Conservation (phyloP, 148 eudicot species). For the Limonium bicolor region DNA sequence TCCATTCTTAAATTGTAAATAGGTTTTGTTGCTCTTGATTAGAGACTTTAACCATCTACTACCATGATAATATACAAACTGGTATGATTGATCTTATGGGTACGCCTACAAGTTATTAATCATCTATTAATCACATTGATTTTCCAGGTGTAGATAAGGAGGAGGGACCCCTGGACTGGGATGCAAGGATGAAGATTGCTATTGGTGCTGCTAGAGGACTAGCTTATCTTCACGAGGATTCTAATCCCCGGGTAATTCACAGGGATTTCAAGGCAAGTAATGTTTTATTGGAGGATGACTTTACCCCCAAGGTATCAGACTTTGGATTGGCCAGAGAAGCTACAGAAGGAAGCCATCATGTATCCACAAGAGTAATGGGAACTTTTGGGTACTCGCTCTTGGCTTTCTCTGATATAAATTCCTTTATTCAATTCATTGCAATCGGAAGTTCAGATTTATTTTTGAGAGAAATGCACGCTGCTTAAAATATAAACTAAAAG, state of each 20-base stretch:
- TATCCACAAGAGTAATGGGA: conserved; percentile 99
- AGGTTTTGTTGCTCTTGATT: not conserved
- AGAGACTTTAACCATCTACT: too few relatives aligned
- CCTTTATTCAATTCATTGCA: not conserved
- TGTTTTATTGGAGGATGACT: conserved; percentile 84
- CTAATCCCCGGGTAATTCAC: conserved; percentile 98
- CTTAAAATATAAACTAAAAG: too few relatives aligned
- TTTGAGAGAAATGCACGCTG: too few relatives aligned
- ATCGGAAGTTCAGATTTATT: too few relatives aligned
- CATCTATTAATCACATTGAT: conserved; percentile 3
- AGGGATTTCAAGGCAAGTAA: conserved; percentile 95
- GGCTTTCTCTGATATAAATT: too few relatives aligned
- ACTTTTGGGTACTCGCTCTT: conserved; percentile 72
- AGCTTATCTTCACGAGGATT: conserved; percentile 98
- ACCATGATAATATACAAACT: too few relatives aligned
- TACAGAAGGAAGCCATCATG: conserved; percentile 88
- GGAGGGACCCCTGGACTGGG: conserved; percentile 82
- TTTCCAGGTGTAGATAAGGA: conserved; percentile 51
- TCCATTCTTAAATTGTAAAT: not conserved
- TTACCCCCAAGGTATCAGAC: conserved; percentile 93
- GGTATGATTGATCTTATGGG: too few relatives aligned
- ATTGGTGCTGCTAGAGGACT: conserved; percentile 98
- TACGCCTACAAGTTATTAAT: too few relatives aligned
- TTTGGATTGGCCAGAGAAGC: conserved; percentile 99
- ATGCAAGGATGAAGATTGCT: conserved; percentile 90